Conservation (phyloP, 192 early-diverging fungal species). For the Rhizophagus sp. region DNA sequence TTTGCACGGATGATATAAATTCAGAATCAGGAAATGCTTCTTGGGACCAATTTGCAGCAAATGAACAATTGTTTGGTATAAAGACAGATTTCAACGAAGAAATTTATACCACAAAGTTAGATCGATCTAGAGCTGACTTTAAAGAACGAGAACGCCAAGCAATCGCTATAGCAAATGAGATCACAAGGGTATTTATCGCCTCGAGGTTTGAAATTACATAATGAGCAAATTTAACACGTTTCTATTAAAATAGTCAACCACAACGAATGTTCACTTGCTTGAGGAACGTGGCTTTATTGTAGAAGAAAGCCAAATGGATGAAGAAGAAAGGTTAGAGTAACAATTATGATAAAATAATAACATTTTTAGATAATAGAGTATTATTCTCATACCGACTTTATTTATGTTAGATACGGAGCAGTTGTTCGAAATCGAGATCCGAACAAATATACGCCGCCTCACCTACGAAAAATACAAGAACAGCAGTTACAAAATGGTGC, state of each 20-base stretch:
- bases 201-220: too few relatives aligned
- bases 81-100: slow-evolving; percentile 96
- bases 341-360: not conserved
- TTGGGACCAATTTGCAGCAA: slow-evolving; percentile 98
- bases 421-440: slow-evolving; percentile 67
- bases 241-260: slow-evolving; percentile 47
- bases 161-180: slow-evolving; percentile 85
- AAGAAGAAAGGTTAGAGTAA: slow-evolving; percentile 71
- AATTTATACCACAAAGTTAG: slow-evolving; percentile 92
- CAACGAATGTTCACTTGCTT: slow-evolving; percentile 80
- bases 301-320: slow-evolving; percentile 73
- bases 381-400: not conserved
- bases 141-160: slow-evolving; percentile 89
- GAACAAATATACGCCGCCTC: slow-evolving; percentile 89
- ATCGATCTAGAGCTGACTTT: slow-evolving; percentile 79
- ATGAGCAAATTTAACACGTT: too few relatives aligned
- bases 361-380: not conserved
- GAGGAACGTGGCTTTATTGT: slow-evolving; percentile 81
- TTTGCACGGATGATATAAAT: slow-evolving; percentile 34
- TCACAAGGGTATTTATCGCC: slow-evolving; percentile 62
- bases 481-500: slow-evolving; percentile 33
- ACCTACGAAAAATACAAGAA: slow-evolving; percentile 59
- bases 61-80: slow-evolving; percentile 92
- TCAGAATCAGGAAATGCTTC: slow-evolving; percentile 35
- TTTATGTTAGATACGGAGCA: slow-evolving; percentile 59